These are phyloP conservation scores for Scenedesmus sp. DNA, from an alignment of 163 green algal species.

Conservation along the genomic window DNA sequence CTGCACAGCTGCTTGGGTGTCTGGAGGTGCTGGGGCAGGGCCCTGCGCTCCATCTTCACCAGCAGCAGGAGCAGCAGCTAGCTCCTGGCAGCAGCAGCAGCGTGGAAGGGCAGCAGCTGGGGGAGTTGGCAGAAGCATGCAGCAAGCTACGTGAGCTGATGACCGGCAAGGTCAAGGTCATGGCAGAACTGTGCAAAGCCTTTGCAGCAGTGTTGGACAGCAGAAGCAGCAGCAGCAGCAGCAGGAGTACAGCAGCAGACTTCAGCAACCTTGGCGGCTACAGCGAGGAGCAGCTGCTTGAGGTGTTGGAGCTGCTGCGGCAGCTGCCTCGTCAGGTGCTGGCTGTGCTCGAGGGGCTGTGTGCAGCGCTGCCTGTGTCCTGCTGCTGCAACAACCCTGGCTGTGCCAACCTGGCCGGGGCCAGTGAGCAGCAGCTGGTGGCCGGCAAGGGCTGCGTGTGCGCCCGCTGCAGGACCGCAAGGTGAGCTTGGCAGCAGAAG, in stretches of 20 bases:
- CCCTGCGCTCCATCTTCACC: not conserved
- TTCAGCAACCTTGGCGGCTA: not conserved
- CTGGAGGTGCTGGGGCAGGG: too few species aligned
- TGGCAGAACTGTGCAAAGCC: not conserved
- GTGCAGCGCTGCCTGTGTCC: not conserved
- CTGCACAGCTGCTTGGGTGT: too few species aligned
- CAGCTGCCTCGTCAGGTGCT: not conserved
- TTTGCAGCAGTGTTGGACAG: not conserved
- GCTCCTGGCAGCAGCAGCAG: not conserved
- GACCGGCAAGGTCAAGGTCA: not conserved
- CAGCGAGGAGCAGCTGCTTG: not conserved
- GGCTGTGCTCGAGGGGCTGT: not conserved
- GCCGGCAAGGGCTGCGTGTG: not conserved
- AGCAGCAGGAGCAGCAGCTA: not conserved
- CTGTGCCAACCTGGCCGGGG: not conserved
- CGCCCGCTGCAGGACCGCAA: not conserved
- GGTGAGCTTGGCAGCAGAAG: not conserved
- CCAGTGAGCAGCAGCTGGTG: not conserved
- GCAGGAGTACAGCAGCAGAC: not conserved
- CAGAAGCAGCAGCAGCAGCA: not conserved
- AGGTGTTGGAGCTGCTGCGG: not conserved
- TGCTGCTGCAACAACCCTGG: not conserved
- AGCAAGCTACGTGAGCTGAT: not conserved
- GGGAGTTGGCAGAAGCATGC: not conserved
- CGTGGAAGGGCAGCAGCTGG: not conserved